Percentiles rank a stretch among this genome's conserved stretches.
Conservation (phyloP, 2,329 filamentous ascomycete species). For the Magnaporthiopsis poae region DNA sequence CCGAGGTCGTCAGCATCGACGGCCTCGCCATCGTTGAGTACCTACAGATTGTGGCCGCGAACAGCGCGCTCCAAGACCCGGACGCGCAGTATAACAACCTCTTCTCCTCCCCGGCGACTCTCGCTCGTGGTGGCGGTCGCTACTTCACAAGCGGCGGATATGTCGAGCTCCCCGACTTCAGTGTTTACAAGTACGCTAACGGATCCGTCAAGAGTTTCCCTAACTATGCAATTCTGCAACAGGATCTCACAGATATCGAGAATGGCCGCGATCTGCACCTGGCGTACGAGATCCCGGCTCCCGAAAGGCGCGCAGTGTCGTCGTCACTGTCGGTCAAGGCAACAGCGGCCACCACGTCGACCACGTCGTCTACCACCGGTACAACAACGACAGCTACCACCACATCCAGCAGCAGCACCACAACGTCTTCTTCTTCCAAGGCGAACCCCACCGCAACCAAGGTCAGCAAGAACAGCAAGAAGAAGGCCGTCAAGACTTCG, state of each 20-base stretch:
- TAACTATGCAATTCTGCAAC: constrained; percentile 4
- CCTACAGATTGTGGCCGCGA: constrained; percentile 31
- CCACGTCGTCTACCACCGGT: not conserved
- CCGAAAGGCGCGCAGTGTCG: not conserved
- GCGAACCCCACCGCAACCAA: not conserved
- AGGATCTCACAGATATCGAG: constrained; percentile 6
- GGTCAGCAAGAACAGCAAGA: not conserved
- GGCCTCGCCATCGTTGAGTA: constrained; percentile 24
- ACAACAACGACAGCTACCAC: not conserved
- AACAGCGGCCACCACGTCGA: not conserved
- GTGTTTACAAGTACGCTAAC: constrained; percentile 8
- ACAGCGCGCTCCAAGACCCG: constrained; percentile 23
- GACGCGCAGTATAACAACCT: constrained; percentile 26
- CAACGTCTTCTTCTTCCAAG: not conserved
- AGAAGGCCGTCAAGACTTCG: not conserved
- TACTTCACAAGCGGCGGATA: constrained; percentile 7
- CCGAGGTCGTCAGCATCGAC: constrained; percentile 20
- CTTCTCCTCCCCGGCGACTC: not conserved
- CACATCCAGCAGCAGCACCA: not conserved
- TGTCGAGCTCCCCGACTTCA: constrained; percentile 7
- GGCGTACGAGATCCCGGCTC: constrained; percentile 7
- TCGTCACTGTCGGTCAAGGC: not conserved
- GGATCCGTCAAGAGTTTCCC: constrained; percentile 4
- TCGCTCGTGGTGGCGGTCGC: constrained; percentile 5
- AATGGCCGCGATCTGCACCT: constrained; percentile 6